Evolutionary conservation across 345 rosid genomes (phyloP).

Genomic region (Murraya paniculata): DNA sequence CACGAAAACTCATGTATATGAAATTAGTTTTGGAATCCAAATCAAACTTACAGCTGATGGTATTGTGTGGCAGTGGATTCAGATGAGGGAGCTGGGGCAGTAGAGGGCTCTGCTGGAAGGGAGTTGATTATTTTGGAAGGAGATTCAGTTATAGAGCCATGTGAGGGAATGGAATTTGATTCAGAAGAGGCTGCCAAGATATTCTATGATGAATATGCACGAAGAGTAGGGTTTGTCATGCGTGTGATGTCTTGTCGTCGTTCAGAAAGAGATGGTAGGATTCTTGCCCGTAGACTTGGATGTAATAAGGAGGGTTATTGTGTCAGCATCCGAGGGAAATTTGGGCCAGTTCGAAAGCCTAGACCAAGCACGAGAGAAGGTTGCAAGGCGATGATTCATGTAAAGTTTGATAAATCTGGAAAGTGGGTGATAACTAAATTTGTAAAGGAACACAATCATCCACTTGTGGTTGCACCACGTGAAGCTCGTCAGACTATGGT

Average conservation of each 20-base stretch:
- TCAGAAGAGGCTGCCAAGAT: constrained; percentile 87
- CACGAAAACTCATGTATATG: too few species aligned
- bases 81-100: constrained; percentile 39
- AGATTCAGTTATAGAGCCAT: constrained; percentile 51
- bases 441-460: constrained; percentile 85
- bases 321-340: constrained; percentile 74
- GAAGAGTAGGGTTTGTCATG: constrained; percentile 79
- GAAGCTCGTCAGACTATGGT: constrained; percentile 86
- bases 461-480: constrained; percentile 66
- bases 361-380: constrained; percentile 84
- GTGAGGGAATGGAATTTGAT: constrained; percentile 80
- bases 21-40: neutral
- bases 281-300: constrained; percentile 84
- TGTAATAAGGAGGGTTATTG: constrained; percentile 93
- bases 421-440: constrained; percentile 88
- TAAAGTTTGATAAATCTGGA: constrained; percentile 67
- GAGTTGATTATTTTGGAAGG: constrained; percentile 29
- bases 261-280: constrained; percentile 87
- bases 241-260: constrained; percentile 95
- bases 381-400: constrained; percentile 89
- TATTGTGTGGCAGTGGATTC: constrained; percentile 45
- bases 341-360: constrained; percentile 66
- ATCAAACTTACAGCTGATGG: neutral
- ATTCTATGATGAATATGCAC: constrained; percentile 82
- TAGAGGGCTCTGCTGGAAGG: constrained; percentile 39